Conservation (phyloP, 75 land plant species). For the Sequoia sempervirens region DNA sequence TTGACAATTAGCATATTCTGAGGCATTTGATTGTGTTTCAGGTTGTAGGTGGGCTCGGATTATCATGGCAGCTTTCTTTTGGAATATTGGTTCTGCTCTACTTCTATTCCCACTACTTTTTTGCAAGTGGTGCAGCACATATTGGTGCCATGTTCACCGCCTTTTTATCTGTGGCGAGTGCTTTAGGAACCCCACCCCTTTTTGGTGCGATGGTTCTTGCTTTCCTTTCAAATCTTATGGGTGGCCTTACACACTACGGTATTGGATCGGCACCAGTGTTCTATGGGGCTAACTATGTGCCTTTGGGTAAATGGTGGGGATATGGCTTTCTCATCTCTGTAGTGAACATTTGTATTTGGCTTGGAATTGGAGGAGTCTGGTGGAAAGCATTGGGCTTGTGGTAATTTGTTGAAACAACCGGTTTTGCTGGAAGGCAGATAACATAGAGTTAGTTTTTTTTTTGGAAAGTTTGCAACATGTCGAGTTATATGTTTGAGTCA, state of each 20-base stretch:
- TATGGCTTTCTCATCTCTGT: constrained; percentile 85
- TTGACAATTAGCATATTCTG: constrained; percentile 6
- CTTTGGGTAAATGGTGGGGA: constrained; percentile 94
- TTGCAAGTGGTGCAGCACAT: constrained; percentile 99
- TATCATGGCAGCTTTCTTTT: constrained; percentile 93
- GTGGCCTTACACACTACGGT: constrained; percentile 95
- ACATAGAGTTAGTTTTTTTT: neutral
- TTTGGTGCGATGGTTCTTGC: constrained; percentile 85
- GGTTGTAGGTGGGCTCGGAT: constrained; percentile 95
- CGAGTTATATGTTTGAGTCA: neutral
- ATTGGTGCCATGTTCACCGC: constrained; percentile 99
- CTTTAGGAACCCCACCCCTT: constrained; percentile 87
- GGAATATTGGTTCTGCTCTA: constrained; percentile 87
- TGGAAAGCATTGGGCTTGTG: constrained; percentile 94
- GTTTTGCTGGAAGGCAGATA: neutral
- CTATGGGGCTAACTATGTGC: constrained; percentile 91
- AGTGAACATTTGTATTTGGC: constrained; percentile 91
- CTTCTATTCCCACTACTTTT: constrained; percentile 97
- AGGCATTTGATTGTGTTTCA: constrained; percentile 28
- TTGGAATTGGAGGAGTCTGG: constrained; percentile 93
- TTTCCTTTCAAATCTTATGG: constrained; percentile 96
- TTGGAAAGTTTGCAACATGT: neutral
- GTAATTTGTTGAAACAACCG: constrained; percentile 25
- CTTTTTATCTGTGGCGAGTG: constrained; percentile 89
- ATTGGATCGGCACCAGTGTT: constrained; percentile 97